Base-by-base conservation (phyloP, 352 stramenopile genomes). In the Phytophthora fragariaefolia region DNA sequence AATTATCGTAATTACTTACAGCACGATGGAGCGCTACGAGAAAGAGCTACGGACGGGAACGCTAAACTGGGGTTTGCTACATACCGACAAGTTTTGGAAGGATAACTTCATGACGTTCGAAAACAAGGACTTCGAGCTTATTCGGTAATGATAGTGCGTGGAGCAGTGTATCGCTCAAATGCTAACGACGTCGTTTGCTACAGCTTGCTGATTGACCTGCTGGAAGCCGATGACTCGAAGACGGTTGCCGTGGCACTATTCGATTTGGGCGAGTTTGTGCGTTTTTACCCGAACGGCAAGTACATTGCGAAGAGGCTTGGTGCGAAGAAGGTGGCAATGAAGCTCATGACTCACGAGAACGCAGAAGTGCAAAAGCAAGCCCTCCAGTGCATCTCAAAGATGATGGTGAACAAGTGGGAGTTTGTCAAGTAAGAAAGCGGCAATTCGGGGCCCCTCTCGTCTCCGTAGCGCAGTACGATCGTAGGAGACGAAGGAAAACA, bases 321-420 rank as follows among this genome's bases (percentile, higher is more conserved):
- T 30, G 97, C 95, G 32, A 99, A 99, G 82, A 98, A 98, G 69
- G 82, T 97, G 49, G 92, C 97, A 38, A 99, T 99, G 96, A 91
- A 95, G 50, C 89, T 99, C 61, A 98, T 99, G 85, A 98, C 98
- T 66, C 93, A 98, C 77, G 93, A 79, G 56, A 98, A 98, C 77
- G 74, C 85, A 0, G 97, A 99, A 59, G 89, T 99, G n/a, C 96
- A 98, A 80, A 97, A 98, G 79, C 96, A 99, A 79, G 96, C 97
- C 18, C 83, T 99, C 28, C 93, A 98, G 74, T 99, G 95, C 76
- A 97, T 99, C 59, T 98, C 93, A 49, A 99, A 99, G 89, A 98
- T 99, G 79, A 98, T 99, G 93, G 95, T 99, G 36, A 97, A 98
- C 73, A 98, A 99, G 73, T 99, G 96, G 96, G 96, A 98, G 73